Conservation (phyloP, 306 rosid species). For the Gynostemma pentaphyllum region DNA sequence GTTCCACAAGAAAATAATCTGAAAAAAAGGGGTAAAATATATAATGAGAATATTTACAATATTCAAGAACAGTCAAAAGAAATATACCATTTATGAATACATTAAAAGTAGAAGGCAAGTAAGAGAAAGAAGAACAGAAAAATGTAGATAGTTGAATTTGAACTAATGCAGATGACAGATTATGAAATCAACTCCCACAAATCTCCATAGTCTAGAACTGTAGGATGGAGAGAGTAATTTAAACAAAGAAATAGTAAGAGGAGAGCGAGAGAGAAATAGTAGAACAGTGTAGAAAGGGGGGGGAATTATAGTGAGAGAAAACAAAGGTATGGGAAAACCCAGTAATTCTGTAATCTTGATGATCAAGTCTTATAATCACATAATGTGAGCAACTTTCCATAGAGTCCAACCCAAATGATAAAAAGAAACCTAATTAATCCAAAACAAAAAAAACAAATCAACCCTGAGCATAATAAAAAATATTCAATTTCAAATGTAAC, state of each 20-base stretch:
- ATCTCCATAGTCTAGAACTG: neutral
- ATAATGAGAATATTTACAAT: neutral
- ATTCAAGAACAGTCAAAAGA: neutral
- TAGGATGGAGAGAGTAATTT: neutral
- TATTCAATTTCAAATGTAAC: neutral
- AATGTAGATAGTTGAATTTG: neutral
- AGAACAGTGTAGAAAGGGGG: neutral
- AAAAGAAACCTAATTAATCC: neutral
- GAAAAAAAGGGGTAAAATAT: slow-evolving; percentile 9
- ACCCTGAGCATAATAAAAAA: neutral
- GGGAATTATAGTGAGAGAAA: neutral
- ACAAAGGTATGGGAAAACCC: neutral
- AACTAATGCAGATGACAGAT: neutral
- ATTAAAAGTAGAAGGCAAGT: neutral
- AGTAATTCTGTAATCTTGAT: neutral
- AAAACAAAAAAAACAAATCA: neutral
- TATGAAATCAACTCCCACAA: neutral
- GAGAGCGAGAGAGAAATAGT: neutral
- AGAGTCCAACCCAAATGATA: too few species aligned
- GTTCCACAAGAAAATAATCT: slow-evolving; percentile 94
- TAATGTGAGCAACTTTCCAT: neutral
- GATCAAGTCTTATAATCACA: neutral
- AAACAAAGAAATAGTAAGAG: neutral
- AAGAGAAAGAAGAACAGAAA: neutral
- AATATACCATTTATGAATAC: neutral